Evolutionary conservation across 1,284 basidiomycete species (phyloP), one percentile per base, ranked within the genome.

Genomic region (Heterobasidion occidentale): DNA sequence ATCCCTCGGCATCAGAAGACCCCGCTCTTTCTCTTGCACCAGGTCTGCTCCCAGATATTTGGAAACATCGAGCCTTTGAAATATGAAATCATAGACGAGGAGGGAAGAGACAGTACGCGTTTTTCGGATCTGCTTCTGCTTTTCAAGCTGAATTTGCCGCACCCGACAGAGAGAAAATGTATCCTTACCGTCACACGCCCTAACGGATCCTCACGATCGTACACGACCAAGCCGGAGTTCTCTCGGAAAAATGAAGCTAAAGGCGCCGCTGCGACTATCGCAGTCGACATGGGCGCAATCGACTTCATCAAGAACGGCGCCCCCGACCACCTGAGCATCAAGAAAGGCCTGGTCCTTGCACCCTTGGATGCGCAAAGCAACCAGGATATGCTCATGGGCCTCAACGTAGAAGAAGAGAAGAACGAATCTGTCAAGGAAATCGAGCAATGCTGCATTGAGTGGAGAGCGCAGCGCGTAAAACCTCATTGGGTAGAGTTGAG

Each of bases 111-210:
- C 34, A 68, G 78, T 76, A 58, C 57, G 70, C 59, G 36, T 46
- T 27, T 27, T 4, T 27, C 27, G 27, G 6, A 6, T 27, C 27
- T 45, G 14, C 19, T 3, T 36, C 9, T 46, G 35, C 27, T 19
- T 57, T 12, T 4, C 3, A 14, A 34, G 15, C 35, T 36, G 36
- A 20, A 20, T 36, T 19, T 8, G 34, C 35, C 15, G 53, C 20
- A 53, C 9, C 44, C 33, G 17, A 12, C 63, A 85, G 83, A 64
- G 55, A 81, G 78, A 62, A 76, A 77, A 53, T 84, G 82, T 62
- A 79, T 81, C 52, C 64, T 86, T 45, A 83, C 80, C 1, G 77
- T 86, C 54, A 77, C 72, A 1, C 77, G 77, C 33, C 81, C 81
- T 0, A 73, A 77, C 36, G 82, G 80, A 9, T 58, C 67, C 2